Evolutionary conservation across 129 eudicot genomes (phyloP).

Genomic region (Sambucus nigra): DNA sequence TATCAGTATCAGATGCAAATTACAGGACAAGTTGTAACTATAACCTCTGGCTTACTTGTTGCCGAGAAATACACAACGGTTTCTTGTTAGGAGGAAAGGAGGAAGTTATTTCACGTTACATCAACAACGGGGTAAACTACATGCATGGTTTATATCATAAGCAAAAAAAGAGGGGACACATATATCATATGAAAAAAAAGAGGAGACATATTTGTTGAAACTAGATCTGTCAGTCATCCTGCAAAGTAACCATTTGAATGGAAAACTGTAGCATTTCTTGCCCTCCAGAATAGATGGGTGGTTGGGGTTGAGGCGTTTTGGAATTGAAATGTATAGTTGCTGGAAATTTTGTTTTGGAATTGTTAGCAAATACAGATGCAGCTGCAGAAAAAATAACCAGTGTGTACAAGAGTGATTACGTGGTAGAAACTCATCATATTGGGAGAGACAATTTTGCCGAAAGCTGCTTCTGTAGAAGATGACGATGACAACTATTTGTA

Average conservation of each 20-base stretch:
- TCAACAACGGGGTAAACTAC: conserved; percentile 8
- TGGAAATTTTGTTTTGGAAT: conserved; percentile 12
- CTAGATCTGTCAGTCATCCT: neutral
- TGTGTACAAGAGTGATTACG: neutral
- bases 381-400: conserved; percentile 15
- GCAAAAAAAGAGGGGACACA: neutral
- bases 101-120: conserved; percentile 7
- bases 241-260: conserved; percentile 10
- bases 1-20: conserved; percentile 20
- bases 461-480: conserved; percentile 31
- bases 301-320: conserved; percentile 21
- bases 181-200: neutral
- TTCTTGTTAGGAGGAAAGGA: conserved; percentile 13
- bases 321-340: conserved; percentile 13
- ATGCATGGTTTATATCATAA: conserved; percentile 7
- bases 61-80: conserved; percentile 33
- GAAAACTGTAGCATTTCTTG: conserved; percentile 34
- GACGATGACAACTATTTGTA: conserved; percentile 26
- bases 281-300: conserved; percentile 22
- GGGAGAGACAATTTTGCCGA: conserved; percentile 6
- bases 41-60: conserved; percentile 35
- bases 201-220: neutral
- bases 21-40: conserved; percentile 17
- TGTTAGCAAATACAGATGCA: conserved; percentile 16
- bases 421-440: neutral